Percentiles rank a stretch among this genome's conserved stretches.
These are phyloP conservation scores for Pseudocercospora musae DNA, from an alignment of 2,329 filamentous ascomycete genomes.

Conservation along the genomic window DNA sequence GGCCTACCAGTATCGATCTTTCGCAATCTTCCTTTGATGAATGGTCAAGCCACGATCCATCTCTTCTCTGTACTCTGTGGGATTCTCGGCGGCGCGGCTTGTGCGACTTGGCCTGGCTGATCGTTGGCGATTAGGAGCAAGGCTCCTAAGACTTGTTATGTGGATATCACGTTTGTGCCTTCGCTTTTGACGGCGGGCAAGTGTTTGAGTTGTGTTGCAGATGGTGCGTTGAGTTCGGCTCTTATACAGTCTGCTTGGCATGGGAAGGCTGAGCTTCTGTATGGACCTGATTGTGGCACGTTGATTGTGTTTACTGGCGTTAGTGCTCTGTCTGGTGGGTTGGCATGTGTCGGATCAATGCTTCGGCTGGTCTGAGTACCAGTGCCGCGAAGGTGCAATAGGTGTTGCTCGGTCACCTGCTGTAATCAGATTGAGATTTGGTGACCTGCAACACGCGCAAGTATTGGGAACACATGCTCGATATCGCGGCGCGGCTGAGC, in stretches of 20 bases:
- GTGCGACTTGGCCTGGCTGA: conserved; percentile 35
- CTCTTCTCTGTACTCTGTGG: conserved; percentile 44
- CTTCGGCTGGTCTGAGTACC: background rate
- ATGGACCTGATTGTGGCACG: background rate
- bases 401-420: no score
- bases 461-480: no score
- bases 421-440: no score
- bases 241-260: background rate
- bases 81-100: conserved; percentile 40
- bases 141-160: no score
- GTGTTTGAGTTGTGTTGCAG: background rate
- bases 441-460: no score
- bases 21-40: conserved; percentile 46
- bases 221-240: background rate
- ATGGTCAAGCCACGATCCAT: conserved; percentile 41
- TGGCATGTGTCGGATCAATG: background rate
- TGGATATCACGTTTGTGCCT: no score
- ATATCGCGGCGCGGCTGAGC: no score
- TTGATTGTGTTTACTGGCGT: no score
- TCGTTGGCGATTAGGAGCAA: no score
- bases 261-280: background rate
- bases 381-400: no score
- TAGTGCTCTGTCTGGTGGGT: background rate
- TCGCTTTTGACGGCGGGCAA: no score
- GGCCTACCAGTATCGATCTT: conserved; percentile 39